Base-by-base conservation (phyloP, 1,139 yeast genomes). In the Eremothecium sinecaudum region DNA sequence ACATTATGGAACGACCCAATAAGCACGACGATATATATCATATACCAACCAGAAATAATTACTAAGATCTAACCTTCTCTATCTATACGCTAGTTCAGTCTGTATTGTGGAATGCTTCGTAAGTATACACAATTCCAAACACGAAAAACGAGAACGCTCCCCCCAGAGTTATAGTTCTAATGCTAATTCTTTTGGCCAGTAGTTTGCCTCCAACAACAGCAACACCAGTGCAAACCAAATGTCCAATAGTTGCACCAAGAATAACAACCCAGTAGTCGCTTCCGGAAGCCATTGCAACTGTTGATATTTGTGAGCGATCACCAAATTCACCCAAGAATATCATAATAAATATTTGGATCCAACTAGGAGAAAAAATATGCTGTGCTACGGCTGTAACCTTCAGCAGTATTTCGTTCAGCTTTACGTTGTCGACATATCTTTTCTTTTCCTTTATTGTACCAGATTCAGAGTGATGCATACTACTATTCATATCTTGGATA, bases 301-400 rank as follows among this genome's bases (percentile, higher is more conserved):
- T 92, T 24, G 97, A 95, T 36, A 90, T 84, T 62, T 90, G 99
- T 10, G 96, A 86, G 52, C 98, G 76, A 59, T 90, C 99, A 33
- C 99, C 99, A 94, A 97, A 86, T 64, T 90, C 99, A 39, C 96
- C 98, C 37, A 90, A 66, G 58, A 92, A 92, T 2, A 95, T 84
- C 97, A 92, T 87, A 35, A 79, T 76, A 56, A 90, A 90, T 4
- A 90, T 92, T 63, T 90, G 96, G 47, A 87, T 80, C 87, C 94
- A 90, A 11, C 78, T 64, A 2, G 98, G 98, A 4, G 94, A 80
- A 35, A 90, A 65, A 11, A 86, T 63, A 40, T 77, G 71, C 2
- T 74, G 61, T 3, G 78, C 75, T 41, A 79, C 64, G 45, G 75
- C 69, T 28, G 62, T 59, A 24, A 77, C 12, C 18, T 43, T 41